Evolutionary conservation across 306 rosid species (phyloP), one percentile per base, ranked within the genome.

Genomic region (Acacia crassicarpa): DNA sequence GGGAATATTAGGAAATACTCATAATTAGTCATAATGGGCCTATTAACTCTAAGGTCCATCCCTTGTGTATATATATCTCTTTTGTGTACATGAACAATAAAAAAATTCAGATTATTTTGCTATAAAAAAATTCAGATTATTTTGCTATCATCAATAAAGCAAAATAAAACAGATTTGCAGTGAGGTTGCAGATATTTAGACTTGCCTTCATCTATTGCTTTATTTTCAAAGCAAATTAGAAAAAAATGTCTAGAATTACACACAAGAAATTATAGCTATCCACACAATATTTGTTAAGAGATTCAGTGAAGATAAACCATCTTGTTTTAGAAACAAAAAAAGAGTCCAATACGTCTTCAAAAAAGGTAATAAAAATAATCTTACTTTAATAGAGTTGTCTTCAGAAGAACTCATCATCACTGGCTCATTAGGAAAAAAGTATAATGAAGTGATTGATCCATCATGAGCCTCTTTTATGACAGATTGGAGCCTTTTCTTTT

Each of bases 401-500:
- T 93, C 82, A 51, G 99, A 93, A 33, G 99, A 86, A 89, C 99
- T 95, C 91, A 95, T 89, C 66, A 95, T 82, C 87, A 93, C 94
- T 11, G 99, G 98, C 83, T 95, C 99, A 78, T 93, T 95, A 75
- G 97, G 93, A 43, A 95, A 89, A 83, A 93, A 95, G 82, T 95
- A 98, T 16, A 95, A 88, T 66, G 99, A 91, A 67, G 92, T 80
- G 75, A 95, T 84, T 40, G 86, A 85, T 67, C 87, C 84, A 83
- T 95, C 98, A 83, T 95, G 98, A 67, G 98, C 99, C 80, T 95
- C 99, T 84, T 70, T 91, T 79, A 93, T 88, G 66, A 95, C 98
- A 68, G 99, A 88, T 69, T 95, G 98, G 67, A 95, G 95, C 87
- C 97, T 95, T 88, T 90, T 85, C 87, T 93, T 95, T 87, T 95